A percentile compares a stretch with the other conserved stretches of the same genome.
These are phyloP conservation scores for Sisymbrium irio DNA, from an alignment of 345 rosid species.

Conservation along the genomic window DNA sequence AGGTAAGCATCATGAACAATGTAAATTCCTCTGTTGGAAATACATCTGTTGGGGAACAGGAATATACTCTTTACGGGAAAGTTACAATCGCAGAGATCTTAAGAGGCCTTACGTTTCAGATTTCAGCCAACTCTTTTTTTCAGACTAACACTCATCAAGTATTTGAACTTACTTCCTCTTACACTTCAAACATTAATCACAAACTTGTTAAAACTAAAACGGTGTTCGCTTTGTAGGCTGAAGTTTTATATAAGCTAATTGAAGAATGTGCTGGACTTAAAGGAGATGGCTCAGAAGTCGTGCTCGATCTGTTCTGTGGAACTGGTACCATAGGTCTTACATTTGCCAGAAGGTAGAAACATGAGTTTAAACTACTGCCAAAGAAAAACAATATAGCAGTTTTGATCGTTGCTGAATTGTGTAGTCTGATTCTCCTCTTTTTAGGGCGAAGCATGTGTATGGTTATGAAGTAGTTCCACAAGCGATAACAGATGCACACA, in stretches of 20 bases:
- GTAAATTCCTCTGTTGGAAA: constrained; percentile 88
- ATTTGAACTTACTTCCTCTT: neutral
- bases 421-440: neutral
- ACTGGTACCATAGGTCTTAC: constrained; percentile 94
- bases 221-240: constrained; percentile 57
- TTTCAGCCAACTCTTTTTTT: constrained; percentile 96
- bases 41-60: constrained; percentile 90
- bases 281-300: constrained; percentile 90
- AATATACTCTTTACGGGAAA: constrained; percentile 75
- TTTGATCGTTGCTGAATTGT: neutral
- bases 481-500: constrained; percentile 71
- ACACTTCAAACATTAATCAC: neutral
- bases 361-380: neutral
- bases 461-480: constrained; percentile 95
- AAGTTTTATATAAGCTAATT: constrained; percentile 79
- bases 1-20: constrained; percentile 90
- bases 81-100: constrained; percentile 66
- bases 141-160: constrained; percentile 95
- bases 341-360: constrained; percentile 67
- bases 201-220: neutral
- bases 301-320: constrained; percentile 94
- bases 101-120: constrained; percentile 82
- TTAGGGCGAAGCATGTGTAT: constrained; percentile 77
- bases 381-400: neutral
- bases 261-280: constrained; percentile 78